These are phyloP conservation scores for Aureobasidium sp. DNA, from an alignment of 2,329 filamentous ascomycete genomes.

Conservation along the genomic window DNA sequence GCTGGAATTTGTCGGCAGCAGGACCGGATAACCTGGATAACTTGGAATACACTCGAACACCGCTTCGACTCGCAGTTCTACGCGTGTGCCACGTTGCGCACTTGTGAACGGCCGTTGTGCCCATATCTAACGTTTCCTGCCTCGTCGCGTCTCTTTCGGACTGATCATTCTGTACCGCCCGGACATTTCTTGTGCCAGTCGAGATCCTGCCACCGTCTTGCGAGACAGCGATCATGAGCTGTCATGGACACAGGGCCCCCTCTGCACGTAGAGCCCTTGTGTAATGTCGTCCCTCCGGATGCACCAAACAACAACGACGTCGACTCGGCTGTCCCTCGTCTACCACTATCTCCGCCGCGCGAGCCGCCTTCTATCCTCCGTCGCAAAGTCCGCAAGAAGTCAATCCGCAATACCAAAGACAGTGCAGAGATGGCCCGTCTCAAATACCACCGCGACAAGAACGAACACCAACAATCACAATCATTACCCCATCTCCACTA, in stretches of 20 bases:
- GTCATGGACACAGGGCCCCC: conserved; percentile 5
- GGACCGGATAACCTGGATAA: neutral
- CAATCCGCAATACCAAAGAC: conserved; percentile 16
- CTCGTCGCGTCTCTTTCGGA: neutral
- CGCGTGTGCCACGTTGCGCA: conserved; percentile 7
- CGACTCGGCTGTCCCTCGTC: neutral
- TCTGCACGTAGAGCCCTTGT: neutral
- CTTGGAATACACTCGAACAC: neutral
- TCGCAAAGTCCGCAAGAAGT: conserved; percentile 13
- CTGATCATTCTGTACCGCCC: neutral
- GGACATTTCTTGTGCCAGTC: neutral
- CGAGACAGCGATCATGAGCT: conserved; percentile 9
- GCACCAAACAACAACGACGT: neutral
- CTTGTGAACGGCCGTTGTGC: neutral
- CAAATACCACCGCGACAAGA: neutral
- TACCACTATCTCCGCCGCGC: neutral
- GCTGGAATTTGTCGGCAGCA: neutral
- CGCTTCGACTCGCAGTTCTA: neutral
- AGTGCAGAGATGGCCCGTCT: conserved; percentile 15
- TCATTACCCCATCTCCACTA: neutral
- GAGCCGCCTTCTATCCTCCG: neutral
- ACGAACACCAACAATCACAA: conserved; percentile 3
- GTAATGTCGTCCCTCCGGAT: neutral
- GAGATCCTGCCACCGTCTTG: neutral
- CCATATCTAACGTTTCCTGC: conserved; percentile 6